These are phyloP conservation scores for Stephanocyclus meneghinianus DNA, from an alignment of 352 stramenopile genomes.

Conservation along the genomic window DNA sequence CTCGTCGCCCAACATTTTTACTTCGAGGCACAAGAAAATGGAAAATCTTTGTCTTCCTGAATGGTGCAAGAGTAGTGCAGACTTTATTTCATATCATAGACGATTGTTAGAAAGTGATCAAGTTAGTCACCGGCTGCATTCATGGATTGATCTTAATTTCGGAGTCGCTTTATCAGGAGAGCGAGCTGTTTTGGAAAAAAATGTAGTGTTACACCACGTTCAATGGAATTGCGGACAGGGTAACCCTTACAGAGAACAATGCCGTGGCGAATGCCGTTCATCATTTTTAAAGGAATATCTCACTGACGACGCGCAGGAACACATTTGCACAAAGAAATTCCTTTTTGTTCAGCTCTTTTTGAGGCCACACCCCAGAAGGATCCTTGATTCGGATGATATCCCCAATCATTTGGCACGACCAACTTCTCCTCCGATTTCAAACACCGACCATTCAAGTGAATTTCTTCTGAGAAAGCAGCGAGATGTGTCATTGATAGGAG, in stretches of 20 bases:
- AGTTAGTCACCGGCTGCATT: constrained; percentile 87
- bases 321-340: constrained; percentile 11
- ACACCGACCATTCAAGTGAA: not conserved
- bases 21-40: constrained; percentile 50
- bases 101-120: constrained; percentile 88
- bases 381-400: too few relatives aligned
- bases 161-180: constrained; percentile 86
- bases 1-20: constrained; percentile 29
- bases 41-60: constrained; percentile 51
- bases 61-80: constrained; percentile 82
- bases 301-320: not conserved
- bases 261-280: constrained; percentile 36
- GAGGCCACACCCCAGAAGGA: constrained; percentile 24
- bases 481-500: constrained; percentile 34
- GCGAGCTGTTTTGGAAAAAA: constrained; percentile 87
- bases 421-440: constrained; percentile 13
- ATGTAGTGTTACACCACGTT: constrained; percentile 83
- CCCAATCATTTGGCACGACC: not conserved
- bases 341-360: constrained; percentile 47
- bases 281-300: not conserved
- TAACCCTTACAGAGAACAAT: constrained; percentile 5
- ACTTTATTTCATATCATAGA: constrained; percentile 89
- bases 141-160: constrained; percentile 97
- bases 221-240: constrained; percentile 17
- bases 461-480: constrained; percentile 28